Evolutionary conservation across 225 moss, liverwort and hornwort genomes (phyloP).

Genomic region (Polytrichum commune): DNA sequence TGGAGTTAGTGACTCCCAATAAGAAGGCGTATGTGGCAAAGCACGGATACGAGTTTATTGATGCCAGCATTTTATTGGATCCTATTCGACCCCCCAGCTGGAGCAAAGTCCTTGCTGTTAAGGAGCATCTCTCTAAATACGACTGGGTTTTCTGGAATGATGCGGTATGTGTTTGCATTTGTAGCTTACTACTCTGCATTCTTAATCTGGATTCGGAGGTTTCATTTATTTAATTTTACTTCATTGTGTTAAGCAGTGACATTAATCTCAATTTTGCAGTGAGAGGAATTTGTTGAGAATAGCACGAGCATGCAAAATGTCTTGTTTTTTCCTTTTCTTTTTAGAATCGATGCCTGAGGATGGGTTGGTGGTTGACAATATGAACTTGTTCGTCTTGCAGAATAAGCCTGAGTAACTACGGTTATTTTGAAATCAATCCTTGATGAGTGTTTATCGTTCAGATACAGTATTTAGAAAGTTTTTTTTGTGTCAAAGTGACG

Average conservation of each 20-base stretch:
- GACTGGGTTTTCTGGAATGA: constrained; percentile 99
- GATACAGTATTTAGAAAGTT: too few species aligned
- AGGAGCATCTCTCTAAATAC: constrained; percentile 78
- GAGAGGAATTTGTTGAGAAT: too few species aligned
- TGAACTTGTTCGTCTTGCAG: not conserved
- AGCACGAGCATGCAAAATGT: too few species aligned
- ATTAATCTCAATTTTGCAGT: too few species aligned
- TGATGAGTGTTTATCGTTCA: too few species aligned
- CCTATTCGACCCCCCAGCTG: constrained; percentile 89
- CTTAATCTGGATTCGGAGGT: too few species aligned
- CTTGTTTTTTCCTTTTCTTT: too few species aligned
- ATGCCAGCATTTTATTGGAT: constrained; percentile 90
- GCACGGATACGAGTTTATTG: constrained; percentile 94
- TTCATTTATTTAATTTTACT: too few species aligned
- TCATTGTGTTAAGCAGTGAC: too few species aligned
- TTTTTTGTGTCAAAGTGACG: too few species aligned
- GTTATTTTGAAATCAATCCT: too few species aligned
- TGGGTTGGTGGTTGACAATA: not conserved
- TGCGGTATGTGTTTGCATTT: constrained; percentile 51
- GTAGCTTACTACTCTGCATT: not conserved
- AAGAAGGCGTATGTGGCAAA: constrained; percentile 78
- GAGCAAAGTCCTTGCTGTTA: constrained; percentile 97
- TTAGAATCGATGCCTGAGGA: not conserved
- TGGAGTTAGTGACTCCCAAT: constrained; percentile 88
- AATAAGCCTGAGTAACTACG: not conserved